phyloP scores from a whole-genome alignment of 2,329 filamentous ascomycete genomes.

The Cordyceps tenuipes region DNA sequence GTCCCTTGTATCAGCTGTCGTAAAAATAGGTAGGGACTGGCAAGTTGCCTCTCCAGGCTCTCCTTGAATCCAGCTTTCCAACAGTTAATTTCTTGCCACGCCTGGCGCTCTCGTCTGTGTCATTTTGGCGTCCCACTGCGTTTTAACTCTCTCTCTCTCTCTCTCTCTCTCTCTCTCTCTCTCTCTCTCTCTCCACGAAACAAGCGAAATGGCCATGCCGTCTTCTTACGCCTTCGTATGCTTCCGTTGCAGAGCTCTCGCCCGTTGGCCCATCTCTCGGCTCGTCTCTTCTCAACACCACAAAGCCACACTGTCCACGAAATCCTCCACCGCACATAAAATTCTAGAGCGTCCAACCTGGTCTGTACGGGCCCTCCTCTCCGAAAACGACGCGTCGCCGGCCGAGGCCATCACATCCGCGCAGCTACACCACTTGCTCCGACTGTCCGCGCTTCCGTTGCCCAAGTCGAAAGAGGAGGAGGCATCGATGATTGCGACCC shows the following conservation, averaged over 20 bases:
- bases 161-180: too few species aligned
- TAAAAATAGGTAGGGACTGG: too few species aligned
- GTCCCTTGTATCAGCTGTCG: neutral
- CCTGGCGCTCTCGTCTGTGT: neutral
- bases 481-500: slow-evolving; percentile 59
- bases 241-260: slow-evolving; percentile 21
- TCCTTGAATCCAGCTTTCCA: too few species aligned
- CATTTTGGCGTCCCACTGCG: neutral
- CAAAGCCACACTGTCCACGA: slow-evolving; percentile 13
- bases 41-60: too few species aligned
- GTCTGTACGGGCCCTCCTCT: slow-evolving; percentile 70
- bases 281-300: slow-evolving; percentile 9
- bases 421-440: slow-evolving; percentile 75
- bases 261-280: slow-evolving; percentile 17
- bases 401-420: slow-evolving; percentile 48
- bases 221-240: slow-evolving; percentile 17
- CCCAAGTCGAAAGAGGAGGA: slow-evolving; percentile 58
- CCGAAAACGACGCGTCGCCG: slow-evolving; percentile 19
- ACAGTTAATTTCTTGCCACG: neutral
- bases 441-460: slow-evolving; percentile 76
- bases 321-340: slow-evolving; percentile 21
- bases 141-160: too few species aligned
- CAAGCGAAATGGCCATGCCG: neutral
- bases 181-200: too few species aligned
- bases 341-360: slow-evolving; percentile 67